phyloP scores from a whole-genome alignment of 768 basidiomycete genomes.

The Tubosaeta sp. region DNA sequence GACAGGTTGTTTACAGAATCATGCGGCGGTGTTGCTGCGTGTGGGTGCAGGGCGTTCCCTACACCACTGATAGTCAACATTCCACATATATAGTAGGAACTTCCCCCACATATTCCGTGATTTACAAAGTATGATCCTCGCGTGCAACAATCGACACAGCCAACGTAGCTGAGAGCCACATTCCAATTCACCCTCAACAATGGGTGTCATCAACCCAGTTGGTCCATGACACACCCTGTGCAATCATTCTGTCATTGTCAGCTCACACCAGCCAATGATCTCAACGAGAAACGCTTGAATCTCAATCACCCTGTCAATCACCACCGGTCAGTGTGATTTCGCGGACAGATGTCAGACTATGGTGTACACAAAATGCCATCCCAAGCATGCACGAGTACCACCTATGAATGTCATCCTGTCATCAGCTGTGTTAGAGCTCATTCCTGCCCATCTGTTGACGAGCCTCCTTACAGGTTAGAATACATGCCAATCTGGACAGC shows the following conservation, averaged over 20 bases:
- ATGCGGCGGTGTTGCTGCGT: too few relatives aligned
- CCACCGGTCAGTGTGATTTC: too few relatives aligned
- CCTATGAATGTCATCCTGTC: neutral
- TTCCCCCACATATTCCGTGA: too few relatives aligned
- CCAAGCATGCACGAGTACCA: too few relatives aligned
- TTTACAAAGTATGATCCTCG: neutral
- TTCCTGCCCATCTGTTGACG: too few relatives aligned
- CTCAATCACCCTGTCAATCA: conserved; percentile 37
- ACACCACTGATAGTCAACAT: too few relatives aligned
- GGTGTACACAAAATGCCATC: neutral
- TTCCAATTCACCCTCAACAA: neutral
- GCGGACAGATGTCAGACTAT: neutral
- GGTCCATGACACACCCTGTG: neutral
- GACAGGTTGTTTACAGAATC: too few relatives aligned
- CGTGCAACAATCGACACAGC: conserved; percentile 17
- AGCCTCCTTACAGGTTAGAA: neutral
- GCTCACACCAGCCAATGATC: conserved; percentile 36
- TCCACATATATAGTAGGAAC: too few relatives aligned
- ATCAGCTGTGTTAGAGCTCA: neutral
- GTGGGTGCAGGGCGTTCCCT: too few relatives aligned
- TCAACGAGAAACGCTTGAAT: conserved; percentile 59
- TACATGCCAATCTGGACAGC: neutral
- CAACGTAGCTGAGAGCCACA: conserved; percentile 32
- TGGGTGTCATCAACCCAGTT: conserved; percentile 28
- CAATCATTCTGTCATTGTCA: neutral